These are phyloP conservation scores for Corrigiola litoralis DNA, from an alignment of 179 eudicot genomes.

Conservation along the genomic window DNA sequence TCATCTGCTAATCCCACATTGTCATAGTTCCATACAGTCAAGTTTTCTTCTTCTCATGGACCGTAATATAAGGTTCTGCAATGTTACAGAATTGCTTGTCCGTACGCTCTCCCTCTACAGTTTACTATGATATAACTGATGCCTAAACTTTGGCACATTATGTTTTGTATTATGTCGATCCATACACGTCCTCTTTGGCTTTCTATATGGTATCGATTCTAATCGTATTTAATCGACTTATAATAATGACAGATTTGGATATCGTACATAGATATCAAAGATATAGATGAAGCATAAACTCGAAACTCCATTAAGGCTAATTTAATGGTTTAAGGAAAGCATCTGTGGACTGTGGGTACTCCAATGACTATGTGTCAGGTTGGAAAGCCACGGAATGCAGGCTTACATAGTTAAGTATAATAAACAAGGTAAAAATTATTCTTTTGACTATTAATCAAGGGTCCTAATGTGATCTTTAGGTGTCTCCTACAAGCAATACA, in stretches of 20 bases:
- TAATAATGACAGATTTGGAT: conserved; percentile 24
- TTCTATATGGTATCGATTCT: conserved; percentile 27
- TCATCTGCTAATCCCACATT: too few relatives aligned
- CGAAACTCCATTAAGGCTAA: conserved; percentile 16
- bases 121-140: background rate
- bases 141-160: conserved; percentile 5
- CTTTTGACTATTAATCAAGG: conserved; percentile 28
- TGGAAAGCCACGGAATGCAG: conserved; percentile 9
- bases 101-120: conserved; percentile 19
- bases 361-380: conserved; percentile 14
- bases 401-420: background rate
- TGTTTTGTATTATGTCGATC: conserved; percentile 11
- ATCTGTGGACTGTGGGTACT: conserved; percentile 12
- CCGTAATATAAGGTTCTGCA: background rate
- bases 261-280: conserved; percentile 1
- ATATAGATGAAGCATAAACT: conserved; percentile 10
- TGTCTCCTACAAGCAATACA: conserved; percentile 23
- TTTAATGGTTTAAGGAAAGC: conserved; percentile 23
- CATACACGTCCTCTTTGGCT: conserved; percentile 24
- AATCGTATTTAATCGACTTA: conserved; percentile 7
- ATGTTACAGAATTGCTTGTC: conserved; percentile 1
- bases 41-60: too few relatives aligned
- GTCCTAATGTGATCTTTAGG: conserved; percentile 5
- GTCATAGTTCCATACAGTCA: too few relatives aligned
- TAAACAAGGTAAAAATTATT: conserved; percentile 10